Evolutionary conservation across 208 protist species (phyloP), one percentile per base, ranked within the genome.

Genomic region (Leptomonas pyrrhocoris): DNA sequence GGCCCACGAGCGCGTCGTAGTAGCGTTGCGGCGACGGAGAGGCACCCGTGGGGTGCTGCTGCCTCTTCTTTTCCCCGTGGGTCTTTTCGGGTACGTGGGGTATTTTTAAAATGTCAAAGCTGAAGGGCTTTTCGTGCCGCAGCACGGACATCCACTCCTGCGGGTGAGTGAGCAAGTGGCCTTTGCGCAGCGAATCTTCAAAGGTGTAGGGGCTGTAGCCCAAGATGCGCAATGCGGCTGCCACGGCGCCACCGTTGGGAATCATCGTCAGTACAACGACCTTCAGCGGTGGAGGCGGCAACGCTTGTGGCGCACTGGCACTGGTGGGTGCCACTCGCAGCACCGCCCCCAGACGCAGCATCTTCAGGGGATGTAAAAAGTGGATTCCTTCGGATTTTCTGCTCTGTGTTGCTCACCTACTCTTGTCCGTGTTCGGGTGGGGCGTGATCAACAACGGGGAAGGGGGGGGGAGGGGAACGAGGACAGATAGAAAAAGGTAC

Each of bases 171-270:
- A 61, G 48, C 28, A 88, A 69, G 48, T 81, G 76, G 13, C 92
- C 92, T 42, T 83, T 65, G 51, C 81, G 84, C 34, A 90, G 84
- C 2, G 79, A 84, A 49, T 88, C 64, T 56, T 84, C 67, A 51
- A 94, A 93, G 31, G 73, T 89, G 77, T 96, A 96, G 12, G 92
- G 86, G 46, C 74, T 69, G 62, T 89, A 94, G 54, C 92, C 92
- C 6, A 96, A 78, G 45, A 74, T 27, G 31, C 76, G 61, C 42
- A 96, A 66, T 9, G 88, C 89, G 18, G 54, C 59, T 1, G 70
- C 56, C 68, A 96, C 66, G 8, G 92, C 86, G 7, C 90, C 90
- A 53, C 92, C 88, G 61, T 88, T 84, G 30, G 85, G 87, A 2
- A 80, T 80, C 86, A 94, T 96, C 15, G 83, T 92, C 65, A 96